Base-by-base conservation (phyloP, 768 basidiomycete species). In the Albatrellus ellisii region DNA sequence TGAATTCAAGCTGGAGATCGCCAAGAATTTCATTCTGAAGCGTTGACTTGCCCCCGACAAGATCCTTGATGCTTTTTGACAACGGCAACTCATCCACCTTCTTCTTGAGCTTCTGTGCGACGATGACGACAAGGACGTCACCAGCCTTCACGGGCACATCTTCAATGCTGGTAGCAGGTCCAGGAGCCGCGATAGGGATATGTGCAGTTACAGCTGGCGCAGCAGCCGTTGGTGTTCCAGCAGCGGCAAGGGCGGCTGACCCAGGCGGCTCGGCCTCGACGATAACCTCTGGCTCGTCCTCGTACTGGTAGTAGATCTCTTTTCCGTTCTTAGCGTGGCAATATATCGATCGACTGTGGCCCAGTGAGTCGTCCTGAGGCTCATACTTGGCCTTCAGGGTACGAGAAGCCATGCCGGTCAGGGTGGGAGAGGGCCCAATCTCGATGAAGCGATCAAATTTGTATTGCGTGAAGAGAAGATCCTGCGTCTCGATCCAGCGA, bases 51-150 rank as follows among this genome's bases (percentile, higher is more conserved):
- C 95, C 95, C 22, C 90, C 90, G 35, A 95, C 92, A 42, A 99
- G 82, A 54, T 99, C 95, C 62, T 99, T 98, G 69, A 99, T 91
- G 0, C 90, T 83, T 62, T 99, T 99, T 46, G 77, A 72, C 6
- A 91, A 66, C 4, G 91, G 87, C 43, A 98, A 68, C 54, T 98
- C 95, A 37, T 80, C 75, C 22, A 91, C 70, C 42, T 69, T 74
- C 72, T 99, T 99, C 79, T 99, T 99, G 55, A 99, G 66, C 64
- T 99, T 99, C 67, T 99, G 95, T 0, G 95, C 90, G 44, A 99
- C 84, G 59, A 98, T 79, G 49, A 77, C 73, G 41, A 72, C 71
- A 21, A 98, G 74, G 26, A 94, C 81, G 41, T 98, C 95, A 49
- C 79, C 63, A 6, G 94, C 87, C 60, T 89, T 90, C 58, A 97